Evolutionary conservation across 441 rosid genomes (phyloP).

Genomic region (Corymbia calophylla): DNA sequence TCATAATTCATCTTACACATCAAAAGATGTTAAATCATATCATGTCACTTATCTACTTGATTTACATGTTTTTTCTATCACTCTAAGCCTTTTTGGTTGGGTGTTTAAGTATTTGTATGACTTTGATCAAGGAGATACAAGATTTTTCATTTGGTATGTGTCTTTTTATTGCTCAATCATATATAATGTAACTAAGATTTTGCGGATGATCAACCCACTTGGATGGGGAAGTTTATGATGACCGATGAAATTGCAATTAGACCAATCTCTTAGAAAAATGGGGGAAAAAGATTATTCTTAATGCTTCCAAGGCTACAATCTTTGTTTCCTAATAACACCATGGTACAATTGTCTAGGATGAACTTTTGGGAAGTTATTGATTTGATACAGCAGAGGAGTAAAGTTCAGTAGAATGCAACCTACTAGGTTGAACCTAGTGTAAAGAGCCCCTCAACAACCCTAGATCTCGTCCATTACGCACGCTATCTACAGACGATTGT

Average conservation of each 20-base stretch:
- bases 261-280: not conserved
- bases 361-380: not conserved
- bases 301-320: not conserved
- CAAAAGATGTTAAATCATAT: fast-evolving
- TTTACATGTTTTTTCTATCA: not conserved
- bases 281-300: not conserved
- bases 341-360: not conserved
- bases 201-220: not conserved
- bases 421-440: not conserved
- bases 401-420: not conserved
- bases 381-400: not conserved
- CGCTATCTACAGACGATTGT: not conserved
- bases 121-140: not conserved
- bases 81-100: not conserved
- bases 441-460: not conserved
- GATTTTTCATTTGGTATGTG: not conserved
- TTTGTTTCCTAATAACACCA: not conserved
- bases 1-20: fast-evolving
- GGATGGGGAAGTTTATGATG: not conserved
- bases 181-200: not conserved
- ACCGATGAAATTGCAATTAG: fast-evolving
- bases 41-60: fast-evolving
- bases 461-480: not conserved
- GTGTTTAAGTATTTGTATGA: not conserved
- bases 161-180: not conserved